Evolutionary conservation across 495 filamentous ascomycete species (phyloP).

Genomic region (Apodospora peruviana): DNA sequence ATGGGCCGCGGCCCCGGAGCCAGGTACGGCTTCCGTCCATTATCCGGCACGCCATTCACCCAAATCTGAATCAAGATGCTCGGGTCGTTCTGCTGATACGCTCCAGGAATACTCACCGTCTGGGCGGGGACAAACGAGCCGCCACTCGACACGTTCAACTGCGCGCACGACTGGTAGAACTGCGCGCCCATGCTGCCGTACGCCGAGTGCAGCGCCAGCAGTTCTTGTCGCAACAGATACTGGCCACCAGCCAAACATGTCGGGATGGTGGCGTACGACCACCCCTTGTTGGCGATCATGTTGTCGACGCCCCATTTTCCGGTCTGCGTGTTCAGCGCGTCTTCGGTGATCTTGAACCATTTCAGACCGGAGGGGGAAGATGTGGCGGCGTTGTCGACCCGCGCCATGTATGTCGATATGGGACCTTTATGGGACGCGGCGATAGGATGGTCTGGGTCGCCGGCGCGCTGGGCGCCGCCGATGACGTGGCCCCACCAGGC

Average conservation of each 20-base stretch:
- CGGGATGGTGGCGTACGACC: constrained; percentile 10
- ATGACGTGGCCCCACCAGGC: constrained; percentile 9
- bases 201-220: constrained; percentile 9
- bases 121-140: neutral
- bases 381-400: constrained; percentile 6
- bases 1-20: constrained; percentile 5
- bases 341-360: constrained; percentile 10
- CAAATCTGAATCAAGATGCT: constrained; percentile 8
- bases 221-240: constrained; percentile 8
- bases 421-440: constrained; percentile 7
- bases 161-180: constrained; percentile 11
- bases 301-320: constrained; percentile 11
- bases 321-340: neutral
- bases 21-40: constrained; percentile 4
- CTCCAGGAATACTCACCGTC: constrained; percentile 3
- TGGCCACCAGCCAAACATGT: constrained; percentile 2
- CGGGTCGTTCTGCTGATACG: constrained; percentile 6
- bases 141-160: constrained; percentile 3
- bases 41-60: constrained; percentile 3
- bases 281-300: constrained; percentile 13
- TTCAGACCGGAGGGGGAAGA: neutral
- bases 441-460: constrained; percentile 7
- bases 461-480: constrained; percentile 4
- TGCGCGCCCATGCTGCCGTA: constrained; percentile 4
- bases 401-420: constrained; percentile 6